Evolutionary conservation across 441 rosid species (phyloP).

Genomic region (Capsella rubella): DNA sequence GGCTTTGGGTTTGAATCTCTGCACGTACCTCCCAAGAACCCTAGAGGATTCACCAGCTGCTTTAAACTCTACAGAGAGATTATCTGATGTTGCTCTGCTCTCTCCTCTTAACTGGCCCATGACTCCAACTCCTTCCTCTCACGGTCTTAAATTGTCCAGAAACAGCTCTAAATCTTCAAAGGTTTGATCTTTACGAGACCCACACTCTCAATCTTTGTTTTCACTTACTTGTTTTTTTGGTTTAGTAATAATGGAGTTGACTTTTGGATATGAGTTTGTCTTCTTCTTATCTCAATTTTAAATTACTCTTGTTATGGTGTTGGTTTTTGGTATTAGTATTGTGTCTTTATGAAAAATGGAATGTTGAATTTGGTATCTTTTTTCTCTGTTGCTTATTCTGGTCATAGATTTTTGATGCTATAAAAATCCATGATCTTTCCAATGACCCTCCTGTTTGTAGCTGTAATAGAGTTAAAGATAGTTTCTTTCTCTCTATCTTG

Average conservation of each 20-base stretch:
- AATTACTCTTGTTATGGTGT: not conserved
- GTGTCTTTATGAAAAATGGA: slow-evolving; percentile 1
- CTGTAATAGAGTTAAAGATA: slow-evolving; percentile 5
- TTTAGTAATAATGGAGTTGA: slow-evolving; percentile 33
- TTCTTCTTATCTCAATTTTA: slow-evolving; percentile 19
- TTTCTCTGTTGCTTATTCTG: not conserved
- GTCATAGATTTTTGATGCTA: slow-evolving; percentile 6
- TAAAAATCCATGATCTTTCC: not conserved
- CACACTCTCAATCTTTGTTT: slow-evolving; percentile 30
- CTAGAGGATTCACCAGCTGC: slow-evolving; percentile 62
- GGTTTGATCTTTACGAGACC: slow-evolving; percentile 59
- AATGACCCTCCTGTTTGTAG: slow-evolving; percentile 5
- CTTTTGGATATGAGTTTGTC: slow-evolving; percentile 41
- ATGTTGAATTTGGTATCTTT: not conserved
- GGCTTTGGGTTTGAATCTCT: slow-evolving; percentile 83
- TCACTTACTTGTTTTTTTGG: slow-evolving; percentile 3
- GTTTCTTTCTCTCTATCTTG: slow-evolving; percentile 22
- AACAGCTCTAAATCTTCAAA: slow-evolving; percentile 86
- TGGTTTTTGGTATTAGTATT: not conserved
- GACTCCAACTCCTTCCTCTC: slow-evolving; percentile 84
- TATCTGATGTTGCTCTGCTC: slow-evolving; percentile 85
- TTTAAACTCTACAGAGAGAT: slow-evolving; percentile 59
- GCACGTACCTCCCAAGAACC: slow-evolving; percentile 87
- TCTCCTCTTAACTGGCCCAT: slow-evolving; percentile 73
- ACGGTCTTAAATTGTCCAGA: slow-evolving; percentile 67